These are phyloP conservation scores for Neofusicoccum kwambonambiense DNA, from an alignment of 2,329 filamentous ascomycete genomes.

Conservation along the genomic window DNA sequence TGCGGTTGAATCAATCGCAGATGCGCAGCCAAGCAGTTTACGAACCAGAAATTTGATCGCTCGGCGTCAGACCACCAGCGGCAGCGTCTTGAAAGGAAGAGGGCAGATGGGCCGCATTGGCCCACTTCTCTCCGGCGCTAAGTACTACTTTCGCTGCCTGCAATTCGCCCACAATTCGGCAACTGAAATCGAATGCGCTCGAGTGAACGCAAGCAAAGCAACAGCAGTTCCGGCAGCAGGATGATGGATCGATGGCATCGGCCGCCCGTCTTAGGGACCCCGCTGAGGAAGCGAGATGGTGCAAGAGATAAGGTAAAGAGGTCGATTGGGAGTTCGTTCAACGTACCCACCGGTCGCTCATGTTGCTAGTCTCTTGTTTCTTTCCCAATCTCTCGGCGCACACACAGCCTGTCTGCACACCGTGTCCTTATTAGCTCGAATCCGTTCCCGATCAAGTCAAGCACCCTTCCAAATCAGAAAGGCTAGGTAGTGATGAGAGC, in stretches of 20 bases:
- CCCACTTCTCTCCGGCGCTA: not conserved
- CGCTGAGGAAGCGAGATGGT: not conserved
- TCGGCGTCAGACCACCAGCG: not conserved
- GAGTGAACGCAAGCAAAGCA: not conserved
- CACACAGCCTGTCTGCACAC: not conserved
- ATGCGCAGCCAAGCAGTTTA: conserved; percentile 2
- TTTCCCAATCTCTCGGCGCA: not conserved
- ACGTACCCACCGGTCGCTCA: no score
- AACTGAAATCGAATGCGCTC: not conserved
- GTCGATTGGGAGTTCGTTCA: no score
- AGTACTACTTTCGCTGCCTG: conserved; percentile 5
- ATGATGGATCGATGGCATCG: conserved; percentile 1
- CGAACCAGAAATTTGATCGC: not conserved
- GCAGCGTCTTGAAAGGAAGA: conserved; percentile 5
- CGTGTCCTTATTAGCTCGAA: not conserved
- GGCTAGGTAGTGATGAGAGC: not conserved
- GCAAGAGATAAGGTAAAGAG: no score
- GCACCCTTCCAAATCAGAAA: not conserved
- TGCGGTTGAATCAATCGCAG: not conserved
- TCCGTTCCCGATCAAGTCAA: not conserved
- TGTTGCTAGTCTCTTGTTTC: not conserved
- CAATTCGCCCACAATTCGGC: not conserved
- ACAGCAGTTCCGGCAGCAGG: not conserved
- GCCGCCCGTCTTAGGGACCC: not conserved
- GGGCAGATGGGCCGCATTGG: not conserved